Conservation (phyloP, 352 stramenopile species). For the Globisporangium splendens region DNA sequence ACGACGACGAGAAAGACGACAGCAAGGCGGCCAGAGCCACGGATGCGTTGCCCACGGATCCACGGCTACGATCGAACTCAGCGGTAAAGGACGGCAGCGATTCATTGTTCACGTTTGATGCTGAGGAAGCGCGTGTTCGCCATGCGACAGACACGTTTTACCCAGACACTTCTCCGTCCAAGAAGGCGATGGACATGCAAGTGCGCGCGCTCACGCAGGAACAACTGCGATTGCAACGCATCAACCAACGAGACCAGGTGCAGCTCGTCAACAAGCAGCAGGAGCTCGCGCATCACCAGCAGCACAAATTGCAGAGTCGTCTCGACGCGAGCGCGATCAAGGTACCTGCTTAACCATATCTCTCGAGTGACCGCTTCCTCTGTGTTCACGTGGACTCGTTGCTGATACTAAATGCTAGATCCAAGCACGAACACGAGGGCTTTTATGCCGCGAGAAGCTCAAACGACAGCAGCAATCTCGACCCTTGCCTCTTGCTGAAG, state of each 20-base stretch:
- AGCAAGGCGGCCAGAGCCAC: not conserved
- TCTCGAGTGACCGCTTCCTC: not conserved
- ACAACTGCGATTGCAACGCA: conserved; percentile 30
- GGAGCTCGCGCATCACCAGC: conserved; percentile 18
- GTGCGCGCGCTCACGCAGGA: conserved; percentile 30
- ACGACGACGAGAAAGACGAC: conserved; percentile 17
- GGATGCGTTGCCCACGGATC: not conserved
- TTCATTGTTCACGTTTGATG: conserved; percentile 39
- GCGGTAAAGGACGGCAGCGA: conserved; percentile 11
- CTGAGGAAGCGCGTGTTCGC: conserved; percentile 54
- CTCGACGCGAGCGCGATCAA: conserved; percentile 48
- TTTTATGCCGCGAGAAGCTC: conserved; percentile 33
- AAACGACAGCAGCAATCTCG: conserved; percentile 17
- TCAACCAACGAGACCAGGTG: conserved; percentile 22
- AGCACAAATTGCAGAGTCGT: conserved; percentile 27
- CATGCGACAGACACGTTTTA: conserved; percentile 58
- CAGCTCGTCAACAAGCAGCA: conserved; percentile 12
- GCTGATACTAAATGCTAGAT: conserved; percentile 30
- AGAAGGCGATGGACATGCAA: conserved; percentile 46
- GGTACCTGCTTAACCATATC: conserved; percentile 8
- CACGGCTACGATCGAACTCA: not conserved
- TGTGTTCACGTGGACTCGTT: not conserved
- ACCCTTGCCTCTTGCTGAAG: not conserved
- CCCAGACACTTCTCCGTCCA: conserved; percentile 46
- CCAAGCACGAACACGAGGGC: conserved; percentile 58